Evolutionary conservation across 495 filamentous ascomycete species (phyloP).

Genomic region (Rostrohypoxylon terebratum): DNA sequence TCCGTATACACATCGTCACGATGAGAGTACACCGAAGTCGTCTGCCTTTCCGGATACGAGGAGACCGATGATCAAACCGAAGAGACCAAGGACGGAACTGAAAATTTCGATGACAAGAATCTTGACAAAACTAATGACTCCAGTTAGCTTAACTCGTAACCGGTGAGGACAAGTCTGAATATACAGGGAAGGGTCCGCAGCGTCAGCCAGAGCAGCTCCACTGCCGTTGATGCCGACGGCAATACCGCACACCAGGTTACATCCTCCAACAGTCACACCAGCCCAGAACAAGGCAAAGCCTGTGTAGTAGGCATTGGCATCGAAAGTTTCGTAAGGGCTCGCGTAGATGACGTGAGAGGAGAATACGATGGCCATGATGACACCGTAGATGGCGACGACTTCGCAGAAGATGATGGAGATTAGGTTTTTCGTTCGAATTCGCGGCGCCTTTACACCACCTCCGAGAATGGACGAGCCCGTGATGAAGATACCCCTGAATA

Average conservation of each 20-base stretch:
- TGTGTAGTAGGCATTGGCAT: conserved; percentile 87
- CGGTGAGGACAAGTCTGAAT: conserved; percentile 48
- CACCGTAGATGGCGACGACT: conserved; percentile 99
- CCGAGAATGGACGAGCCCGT: conserved; percentile 99
- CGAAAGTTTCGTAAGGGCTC: conserved; percentile 71
- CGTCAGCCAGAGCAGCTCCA: conserved; percentile 95
- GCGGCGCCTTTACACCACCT: conserved; percentile 92
- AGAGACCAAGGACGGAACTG: conserved; percentile 97
- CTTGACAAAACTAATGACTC: conserved; percentile 84
- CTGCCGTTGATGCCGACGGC: conserved; percentile 98
- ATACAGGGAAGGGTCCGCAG: conserved; percentile 90
- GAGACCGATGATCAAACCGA: conserved; percentile 94
- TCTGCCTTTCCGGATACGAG: conserved; percentile 83
- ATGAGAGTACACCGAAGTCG: conserved; percentile 71
- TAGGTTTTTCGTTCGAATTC: conserved; percentile 98
- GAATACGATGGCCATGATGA: conserved; percentile 99
- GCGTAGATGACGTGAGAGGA: conserved; percentile 82
- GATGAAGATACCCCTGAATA: conserved; percentile 93
- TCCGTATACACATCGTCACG: conserved; percentile 20
- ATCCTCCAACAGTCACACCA: conserved; percentile 91
- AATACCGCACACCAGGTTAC: conserved; percentile 95
- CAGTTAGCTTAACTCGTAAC: conserved; percentile 40
- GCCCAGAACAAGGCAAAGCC: conserved; percentile 97
- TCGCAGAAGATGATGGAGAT: conserved; percentile 99
- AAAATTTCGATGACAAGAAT: conserved; percentile 99